These are phyloP conservation scores for Nematodospora anomalae DNA, from an alignment of 1,139 yeast genomes.

Conservation along the genomic window DNA sequence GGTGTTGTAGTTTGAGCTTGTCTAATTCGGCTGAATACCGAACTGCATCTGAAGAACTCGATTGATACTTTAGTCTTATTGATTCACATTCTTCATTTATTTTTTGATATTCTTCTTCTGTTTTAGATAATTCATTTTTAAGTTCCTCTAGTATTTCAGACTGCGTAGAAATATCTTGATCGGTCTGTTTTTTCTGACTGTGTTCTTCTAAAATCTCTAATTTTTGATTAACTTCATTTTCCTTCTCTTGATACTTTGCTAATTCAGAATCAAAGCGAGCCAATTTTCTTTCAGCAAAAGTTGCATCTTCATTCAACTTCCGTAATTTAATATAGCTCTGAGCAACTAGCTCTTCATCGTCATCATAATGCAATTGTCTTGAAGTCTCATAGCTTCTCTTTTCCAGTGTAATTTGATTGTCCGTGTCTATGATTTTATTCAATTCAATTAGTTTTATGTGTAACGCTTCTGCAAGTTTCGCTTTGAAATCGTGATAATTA, in stretches of 20 bases:
- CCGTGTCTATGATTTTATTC: constrained; percentile 25
- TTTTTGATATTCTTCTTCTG: constrained; percentile 28
- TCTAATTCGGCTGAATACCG: constrained; percentile 40
- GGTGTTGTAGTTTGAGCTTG: constrained; percentile 27
- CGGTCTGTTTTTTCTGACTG: constrained; percentile 3
- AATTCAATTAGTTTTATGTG: constrained; percentile 36
- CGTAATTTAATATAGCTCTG: constrained; percentile 46
- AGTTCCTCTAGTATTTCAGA: constrained; percentile 29
- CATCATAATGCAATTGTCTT: constrained; percentile 52
- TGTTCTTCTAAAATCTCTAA: constrained; percentile 17
- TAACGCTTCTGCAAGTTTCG: constrained; percentile 41
- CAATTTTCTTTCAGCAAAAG: constrained; percentile 47
- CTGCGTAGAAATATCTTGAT: constrained; percentile 24
- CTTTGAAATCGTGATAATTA: constrained; percentile 39
- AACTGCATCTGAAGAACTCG: constrained; percentile 55
- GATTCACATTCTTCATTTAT: constrained; percentile 37
- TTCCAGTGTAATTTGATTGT: constrained; percentile 23
- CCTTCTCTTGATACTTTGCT: constrained; percentile 20
- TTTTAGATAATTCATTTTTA: constrained; percentile 25
- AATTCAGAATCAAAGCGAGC: constrained; percentile 42
- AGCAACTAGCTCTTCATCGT: constrained; percentile 49
- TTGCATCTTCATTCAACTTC: constrained; percentile 49
- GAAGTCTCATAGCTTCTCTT: constrained; percentile 46
- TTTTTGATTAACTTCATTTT: constrained; percentile 20
- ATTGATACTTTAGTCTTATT: constrained; percentile 52